These are phyloP conservation scores for Chaetomium olivaceum DNA, from an alignment of 2,329 filamentous ascomycete genomes.

Conservation along the genomic window DNA sequence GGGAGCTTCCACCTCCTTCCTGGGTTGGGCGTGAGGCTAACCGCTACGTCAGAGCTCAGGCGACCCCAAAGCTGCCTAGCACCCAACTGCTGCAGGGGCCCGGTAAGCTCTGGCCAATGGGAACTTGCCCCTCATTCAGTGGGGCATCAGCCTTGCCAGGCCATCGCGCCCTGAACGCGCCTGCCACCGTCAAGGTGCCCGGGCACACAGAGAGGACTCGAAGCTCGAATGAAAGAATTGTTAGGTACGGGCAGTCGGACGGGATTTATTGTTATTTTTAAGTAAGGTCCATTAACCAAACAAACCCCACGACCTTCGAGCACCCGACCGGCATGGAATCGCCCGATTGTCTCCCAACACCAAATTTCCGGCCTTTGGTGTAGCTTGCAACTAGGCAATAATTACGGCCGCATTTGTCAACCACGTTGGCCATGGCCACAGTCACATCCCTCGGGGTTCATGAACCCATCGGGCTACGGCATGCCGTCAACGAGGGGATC, in stretches of 20 bases:
- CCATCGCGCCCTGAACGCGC: slow-evolving; percentile 18
- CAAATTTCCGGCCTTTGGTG: slow-evolving; percentile 8
- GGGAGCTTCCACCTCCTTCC: slow-evolving; percentile 19
- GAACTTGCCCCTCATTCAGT: slow-evolving; percentile 18
- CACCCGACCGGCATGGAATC: slow-evolving; percentile 18
- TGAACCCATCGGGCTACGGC: slow-evolving; percentile 78
- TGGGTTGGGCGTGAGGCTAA: slow-evolving; percentile 13
- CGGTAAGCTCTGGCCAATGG: slow-evolving; percentile 30
- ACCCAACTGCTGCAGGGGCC: slow-evolving; percentile 23
- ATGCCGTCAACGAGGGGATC: slow-evolving; percentile 79
- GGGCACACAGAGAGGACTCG: neutral
- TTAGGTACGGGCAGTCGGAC: neutral
- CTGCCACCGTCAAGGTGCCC: slow-evolving; percentile 13
- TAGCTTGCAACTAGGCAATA: neutral
- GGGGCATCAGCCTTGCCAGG: slow-evolving; percentile 23
- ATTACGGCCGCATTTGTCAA: neutral
- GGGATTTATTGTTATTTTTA: neutral
- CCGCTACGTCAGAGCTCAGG: slow-evolving; percentile 37
- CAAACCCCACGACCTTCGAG: neutral
- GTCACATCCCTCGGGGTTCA: slow-evolving; percentile 90
- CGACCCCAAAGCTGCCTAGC: neutral
- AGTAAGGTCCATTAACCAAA: neutral
- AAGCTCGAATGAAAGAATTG: neutral
- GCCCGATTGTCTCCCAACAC: neutral
- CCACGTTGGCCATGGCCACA: slow-evolving; percentile 67